Evolutionary conservation across 2,329 filamentous ascomycete species (phyloP), one percentile per base, ranked within the genome.

Genomic region (Fusarium sp.): DNA sequence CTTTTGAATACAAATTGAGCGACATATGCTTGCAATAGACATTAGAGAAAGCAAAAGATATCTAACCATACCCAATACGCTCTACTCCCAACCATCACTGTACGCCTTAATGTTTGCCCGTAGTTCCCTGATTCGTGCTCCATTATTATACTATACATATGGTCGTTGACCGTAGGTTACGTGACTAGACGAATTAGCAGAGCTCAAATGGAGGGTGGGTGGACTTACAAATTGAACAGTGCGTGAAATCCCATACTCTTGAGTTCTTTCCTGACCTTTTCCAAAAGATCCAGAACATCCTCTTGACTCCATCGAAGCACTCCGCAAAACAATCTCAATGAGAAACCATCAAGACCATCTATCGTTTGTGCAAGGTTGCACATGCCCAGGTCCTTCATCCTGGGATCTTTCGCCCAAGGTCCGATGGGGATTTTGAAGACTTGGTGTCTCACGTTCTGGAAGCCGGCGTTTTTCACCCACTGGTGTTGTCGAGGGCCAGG

Each of bases 381-480:
- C 68, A 71, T 52, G 4, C 83, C 83, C 4, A 84, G 76, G 37
- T 84, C 79, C 57, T 83, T 77, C 24, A 76, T 73, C 3, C 63
- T 65, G 1, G 71, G 67, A 37, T 82, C 81, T 52, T 52, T 52
- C 24, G 48, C 64, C 84, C 84, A 86, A 0, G 80, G 75, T 0
- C 82, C 82, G 11, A 81, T 77, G 0, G 83, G 83, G 43, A 81
- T 68, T 65, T 81, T 81, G 68, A 78, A 81, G 8, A 75, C 37
- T 4, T 72, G 75, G 39, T 83, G 78, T 0, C 75, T 75, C 18
- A 84, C 72, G 52, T 83, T 81, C 7, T 72, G 52, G 54, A 85
- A 85, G 1, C 84, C 84, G 4, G 78, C 81, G 2, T 80, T 78
- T 24, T 69, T 73, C 18, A 84, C 73, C 78, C 80, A 82, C 5